Conservation (phyloP, 768 basidiomycete species). For the Russula brevipes region DNA sequence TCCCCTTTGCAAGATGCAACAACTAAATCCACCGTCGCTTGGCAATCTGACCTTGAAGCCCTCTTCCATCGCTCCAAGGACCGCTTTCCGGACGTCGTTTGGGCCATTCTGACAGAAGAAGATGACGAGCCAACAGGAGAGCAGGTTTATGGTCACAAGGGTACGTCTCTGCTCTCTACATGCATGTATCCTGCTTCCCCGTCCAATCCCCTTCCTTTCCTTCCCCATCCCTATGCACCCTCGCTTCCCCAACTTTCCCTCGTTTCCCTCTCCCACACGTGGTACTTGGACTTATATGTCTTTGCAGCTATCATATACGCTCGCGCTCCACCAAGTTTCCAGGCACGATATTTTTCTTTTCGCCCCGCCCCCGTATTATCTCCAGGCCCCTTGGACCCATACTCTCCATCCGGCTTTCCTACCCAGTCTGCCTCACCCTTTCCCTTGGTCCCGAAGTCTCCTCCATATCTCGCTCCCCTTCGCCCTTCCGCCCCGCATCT, state of each 20-base stretch:
- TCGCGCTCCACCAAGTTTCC: slow-evolving; percentile 88
- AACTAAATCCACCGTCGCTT: slow-evolving; percentile 58
- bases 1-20: slow-evolving; percentile 57
- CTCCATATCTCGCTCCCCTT: slow-evolving; percentile 41
- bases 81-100: slow-evolving; percentile 95
- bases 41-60: slow-evolving; percentile 75
- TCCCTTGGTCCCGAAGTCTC: slow-evolving; percentile 41
- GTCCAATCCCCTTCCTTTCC: background rate
- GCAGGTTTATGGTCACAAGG: slow-evolving; percentile 91
- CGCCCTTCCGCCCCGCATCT: slow-evolving; percentile 38
- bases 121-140: slow-evolving; percentile 39
- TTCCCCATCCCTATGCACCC: background rate
- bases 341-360: slow-evolving; percentile 82
- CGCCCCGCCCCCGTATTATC: slow-evolving; percentile 51
- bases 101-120: slow-evolving; percentile 59
- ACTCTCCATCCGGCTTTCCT: slow-evolving; percentile 43
- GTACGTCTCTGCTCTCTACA: slow-evolving; percentile 38
- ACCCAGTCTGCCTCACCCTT: slow-evolving; percentile 60
- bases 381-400: slow-evolving; percentile 39
- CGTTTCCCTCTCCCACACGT: background rate
- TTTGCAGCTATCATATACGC: slow-evolving; percentile 84
- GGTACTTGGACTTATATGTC: background rate
- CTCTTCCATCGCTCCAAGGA: slow-evolving; percentile 84
- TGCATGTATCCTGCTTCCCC: background rate
- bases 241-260: background rate